Evolutionary conservation across 2,329 filamentous ascomycete species (phyloP).

Genomic region (Cladosporium sp.): DNA sequence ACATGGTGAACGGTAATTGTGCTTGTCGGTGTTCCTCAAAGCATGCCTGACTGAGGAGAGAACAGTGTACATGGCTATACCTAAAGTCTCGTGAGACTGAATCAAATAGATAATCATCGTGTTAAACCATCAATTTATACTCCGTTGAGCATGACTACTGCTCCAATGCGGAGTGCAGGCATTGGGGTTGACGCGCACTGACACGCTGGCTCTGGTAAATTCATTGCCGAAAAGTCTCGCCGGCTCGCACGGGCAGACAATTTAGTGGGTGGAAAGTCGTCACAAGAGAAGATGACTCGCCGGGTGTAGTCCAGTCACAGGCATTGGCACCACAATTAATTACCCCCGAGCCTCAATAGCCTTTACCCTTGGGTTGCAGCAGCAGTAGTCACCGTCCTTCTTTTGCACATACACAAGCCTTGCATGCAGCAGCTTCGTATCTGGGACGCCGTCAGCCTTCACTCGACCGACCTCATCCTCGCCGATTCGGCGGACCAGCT

Average conservation of each 20-base stretch:
- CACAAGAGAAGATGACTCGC: conserved; percentile 15
- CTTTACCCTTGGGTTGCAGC: not conserved
- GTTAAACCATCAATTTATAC: not conserved
- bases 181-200: not conserved
- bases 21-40: not conserved
- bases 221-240: conserved; percentile 10
- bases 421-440: conserved; percentile 35
- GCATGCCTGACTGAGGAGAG: not conserved
- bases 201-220: conserved; percentile 5
- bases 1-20: not conserved
- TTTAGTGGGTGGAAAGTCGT: conserved; percentile 7
- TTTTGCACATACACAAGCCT: conserved; percentile 4
- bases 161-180: not conserved
- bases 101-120: not conserved
- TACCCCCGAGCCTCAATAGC: not conserved
- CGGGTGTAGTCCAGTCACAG: not conserved
- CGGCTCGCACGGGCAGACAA: conserved; percentile 2
- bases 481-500: conserved; percentile 29
- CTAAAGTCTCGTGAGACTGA: not conserved
- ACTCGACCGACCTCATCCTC: conserved; percentile 31
- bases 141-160: not conserved
- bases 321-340: conserved; percentile 12
- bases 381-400: conserved; percentile 1
- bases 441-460: conserved; percentile 33
- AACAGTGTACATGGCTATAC: not conserved